Evolutionary conservation across 306 rosid genomes (phyloP).

Genomic region (Cicer cuneatum): DNA sequence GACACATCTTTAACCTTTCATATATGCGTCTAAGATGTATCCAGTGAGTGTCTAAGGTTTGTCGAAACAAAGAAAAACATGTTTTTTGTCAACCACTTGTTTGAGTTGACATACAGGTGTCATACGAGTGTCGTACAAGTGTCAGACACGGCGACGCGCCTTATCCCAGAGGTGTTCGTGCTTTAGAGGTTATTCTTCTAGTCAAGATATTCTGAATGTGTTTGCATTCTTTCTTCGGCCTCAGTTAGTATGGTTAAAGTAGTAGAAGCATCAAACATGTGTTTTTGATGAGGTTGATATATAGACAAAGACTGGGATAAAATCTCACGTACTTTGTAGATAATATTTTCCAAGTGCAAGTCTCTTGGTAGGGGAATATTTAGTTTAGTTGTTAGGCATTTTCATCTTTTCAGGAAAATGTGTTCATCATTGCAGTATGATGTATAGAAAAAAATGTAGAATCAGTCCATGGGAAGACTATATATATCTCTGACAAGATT

Average conservation of each 20-base stretch:
- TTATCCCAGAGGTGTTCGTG: too few species aligned
- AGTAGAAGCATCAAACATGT: conserved; percentile 17
- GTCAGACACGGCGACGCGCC: too few species aligned
- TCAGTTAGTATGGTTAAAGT: conserved; percentile 16
- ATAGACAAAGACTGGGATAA: conserved; percentile 9
- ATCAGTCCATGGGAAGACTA: conserved; percentile 32
- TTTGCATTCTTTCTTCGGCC: conserved; percentile 25
- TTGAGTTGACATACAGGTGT: too few species aligned
- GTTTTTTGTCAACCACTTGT: too few species aligned
- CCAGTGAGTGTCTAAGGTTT: too few species aligned
- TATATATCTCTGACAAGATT: conserved; percentile 19
- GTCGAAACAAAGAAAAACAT: too few species aligned
- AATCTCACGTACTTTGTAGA: conserved; percentile 7
- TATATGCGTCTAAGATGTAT: too few species aligned
- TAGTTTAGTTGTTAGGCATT: conserved; percentile 23
- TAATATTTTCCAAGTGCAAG: conserved; percentile 29
- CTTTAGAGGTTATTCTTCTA: background rate
- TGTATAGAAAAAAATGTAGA: background rate
- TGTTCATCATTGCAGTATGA: background rate
- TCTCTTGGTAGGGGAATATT: conserved; percentile 20
- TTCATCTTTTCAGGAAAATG: conserved; percentile 29
- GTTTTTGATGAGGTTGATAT: conserved; percentile 28
- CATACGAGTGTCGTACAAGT: too few species aligned
- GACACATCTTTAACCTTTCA: too few species aligned
- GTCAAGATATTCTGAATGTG: conserved; percentile 25